A percentile compares a stretch with the other conserved stretches of the same genome.
phyloP scores from a whole-genome alignment of 192 early-diverging fungal species.

The Blastocladiella britannica region DNA sequence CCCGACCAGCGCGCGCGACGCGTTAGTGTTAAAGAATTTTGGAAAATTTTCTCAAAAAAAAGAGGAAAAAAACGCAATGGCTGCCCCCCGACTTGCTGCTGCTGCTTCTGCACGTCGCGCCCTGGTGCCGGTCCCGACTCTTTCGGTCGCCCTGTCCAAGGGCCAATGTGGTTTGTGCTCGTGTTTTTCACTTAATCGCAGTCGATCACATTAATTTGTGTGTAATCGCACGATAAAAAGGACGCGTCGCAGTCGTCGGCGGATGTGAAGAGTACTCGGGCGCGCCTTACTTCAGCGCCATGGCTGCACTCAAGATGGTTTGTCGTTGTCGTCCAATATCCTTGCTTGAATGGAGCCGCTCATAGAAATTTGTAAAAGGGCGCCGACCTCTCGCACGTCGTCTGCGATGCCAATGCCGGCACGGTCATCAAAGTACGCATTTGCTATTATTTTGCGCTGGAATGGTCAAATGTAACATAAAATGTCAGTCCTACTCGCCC shows the following conservation, averaged over 20 bases:
- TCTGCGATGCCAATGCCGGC: conserved; percentile 63
- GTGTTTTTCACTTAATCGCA: neutral
- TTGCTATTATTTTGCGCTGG: neutral
- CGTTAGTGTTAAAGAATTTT: no score
- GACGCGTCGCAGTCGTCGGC: neutral
- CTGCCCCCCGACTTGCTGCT: no score
- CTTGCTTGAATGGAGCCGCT: neutral
- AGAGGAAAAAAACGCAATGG: no score
- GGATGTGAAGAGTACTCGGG: conserved; percentile 36
- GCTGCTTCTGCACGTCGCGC: no score
- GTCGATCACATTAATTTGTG: no score
- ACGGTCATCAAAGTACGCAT: conserved; percentile 45
- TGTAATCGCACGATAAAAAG: neutral
- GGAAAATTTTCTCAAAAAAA: no score
- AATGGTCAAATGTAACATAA: neutral
- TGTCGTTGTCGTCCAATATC: conserved; percentile 1
- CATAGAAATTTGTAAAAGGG: conserved; percentile 29
- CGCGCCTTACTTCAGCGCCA: conserved; percentile 74
- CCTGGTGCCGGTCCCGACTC: no score
- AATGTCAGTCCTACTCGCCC: conserved; percentile 32
- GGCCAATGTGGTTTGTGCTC: neutral
- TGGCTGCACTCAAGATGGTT: conserved; percentile 47
- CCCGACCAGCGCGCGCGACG: no score
- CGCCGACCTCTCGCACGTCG: conserved; percentile 60
- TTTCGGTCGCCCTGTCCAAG: neutral